Evolutionary conservation across 2,329 filamentous ascomycete species (phyloP).

Genomic region (Monosporascus sp.): DNA sequence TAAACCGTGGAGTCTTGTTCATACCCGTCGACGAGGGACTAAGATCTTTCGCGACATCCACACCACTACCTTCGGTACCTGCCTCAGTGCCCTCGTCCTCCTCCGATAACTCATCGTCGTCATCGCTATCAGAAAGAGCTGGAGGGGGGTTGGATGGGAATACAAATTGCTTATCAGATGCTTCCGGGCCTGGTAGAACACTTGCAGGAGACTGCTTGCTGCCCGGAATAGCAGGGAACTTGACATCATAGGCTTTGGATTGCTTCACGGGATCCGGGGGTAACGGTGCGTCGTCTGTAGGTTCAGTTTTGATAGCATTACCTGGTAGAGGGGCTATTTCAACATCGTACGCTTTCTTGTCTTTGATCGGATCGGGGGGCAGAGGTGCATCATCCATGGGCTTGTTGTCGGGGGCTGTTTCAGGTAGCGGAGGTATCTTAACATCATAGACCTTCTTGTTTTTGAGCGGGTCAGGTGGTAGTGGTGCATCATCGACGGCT

Average conservation of each 20-base stretch:
- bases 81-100: constrained; percentile 44
- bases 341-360: constrained; percentile 26
- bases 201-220: constrained; percentile 14
- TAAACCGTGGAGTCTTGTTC: constrained; percentile 45
- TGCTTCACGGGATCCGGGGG: constrained; percentile 33
- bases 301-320: constrained; percentile 13
- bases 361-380: constrained; percentile 33
- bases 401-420: constrained; percentile 16
- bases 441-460: constrained; percentile 26
- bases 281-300: constrained; percentile 30
- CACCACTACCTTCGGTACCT: constrained; percentile 52
- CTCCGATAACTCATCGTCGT: constrained; percentile 38
- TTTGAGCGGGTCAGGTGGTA: constrained; percentile 38
- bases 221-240: constrained; percentile 18
- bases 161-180: neutral
- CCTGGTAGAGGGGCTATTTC: constrained; percentile 33
- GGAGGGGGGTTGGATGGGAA: constrained; percentile 26
- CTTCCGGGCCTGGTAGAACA: constrained; percentile 21
- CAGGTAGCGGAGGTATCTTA: constrained; percentile 22
- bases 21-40: constrained; percentile 44
- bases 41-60: constrained; percentile 60
- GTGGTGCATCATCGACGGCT: constrained; percentile 28
- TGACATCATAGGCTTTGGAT: constrained; percentile 24
- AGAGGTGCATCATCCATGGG: constrained; percentile 32
- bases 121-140: constrained; percentile 29